Evolutionary conservation across 768 basidiomycete species (phyloP).

Genomic region (Lentinula sp.): DNA sequence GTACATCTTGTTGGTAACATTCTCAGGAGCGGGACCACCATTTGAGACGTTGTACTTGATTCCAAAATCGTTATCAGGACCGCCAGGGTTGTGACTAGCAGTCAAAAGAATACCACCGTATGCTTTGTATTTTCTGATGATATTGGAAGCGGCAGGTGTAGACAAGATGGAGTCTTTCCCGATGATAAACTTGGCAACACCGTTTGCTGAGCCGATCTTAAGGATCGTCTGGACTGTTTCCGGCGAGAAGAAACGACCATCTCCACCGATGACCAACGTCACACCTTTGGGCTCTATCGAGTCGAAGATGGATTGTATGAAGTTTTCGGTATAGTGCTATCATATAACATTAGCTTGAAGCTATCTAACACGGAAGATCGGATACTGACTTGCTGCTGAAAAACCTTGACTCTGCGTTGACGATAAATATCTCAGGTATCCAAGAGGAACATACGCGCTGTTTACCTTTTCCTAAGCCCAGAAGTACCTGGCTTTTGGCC

Average conservation of each 20-base stretch:
- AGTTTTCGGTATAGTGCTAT: constrained; percentile 99
- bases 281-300: constrained; percentile 76
- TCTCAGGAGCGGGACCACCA: constrained; percentile 96
- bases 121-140: constrained; percentile 95
- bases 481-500: constrained; percentile 98
- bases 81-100: constrained; percentile 97
- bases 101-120: constrained; percentile 96
- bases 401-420: constrained; percentile 82
- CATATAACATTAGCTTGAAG: constrained; percentile 8
- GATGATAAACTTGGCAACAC: constrained; percentile 86
- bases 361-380: constrained; percentile 6
- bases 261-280: constrained; percentile 93
- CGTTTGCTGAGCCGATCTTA: constrained; percentile 91
- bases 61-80: constrained; percentile 97
- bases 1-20: constrained; percentile 92
- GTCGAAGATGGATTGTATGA: constrained; percentile 89
- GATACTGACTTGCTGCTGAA: constrained; percentile 82
- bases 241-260: constrained; percentile 88
- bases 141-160: constrained; percentile 93
- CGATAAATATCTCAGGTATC: constrained; percentile 12
- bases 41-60: constrained; percentile 99
- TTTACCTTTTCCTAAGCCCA: constrained; percentile 90
- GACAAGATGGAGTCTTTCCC: constrained; percentile 91
- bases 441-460: constrained; percentile 6
- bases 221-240: constrained; percentile 89